Conservation (phyloP, 2,329 filamentous ascomycete genomes). For the Paecilomyces variotii region DNA sequence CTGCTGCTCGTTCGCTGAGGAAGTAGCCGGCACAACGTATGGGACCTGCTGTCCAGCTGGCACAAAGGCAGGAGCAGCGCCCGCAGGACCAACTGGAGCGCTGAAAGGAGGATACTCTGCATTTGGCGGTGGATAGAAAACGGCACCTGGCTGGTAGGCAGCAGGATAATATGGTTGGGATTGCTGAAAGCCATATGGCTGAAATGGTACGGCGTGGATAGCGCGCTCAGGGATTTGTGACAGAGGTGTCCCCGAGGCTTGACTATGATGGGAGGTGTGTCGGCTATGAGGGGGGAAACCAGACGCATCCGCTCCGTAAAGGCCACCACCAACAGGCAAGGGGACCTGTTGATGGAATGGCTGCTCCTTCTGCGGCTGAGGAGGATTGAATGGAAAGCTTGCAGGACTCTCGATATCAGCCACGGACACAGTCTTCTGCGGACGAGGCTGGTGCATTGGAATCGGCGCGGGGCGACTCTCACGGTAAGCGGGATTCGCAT, state of each 20-base stretch:
- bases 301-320: conserved; percentile 41
- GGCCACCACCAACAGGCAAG: conserved; percentile 56
- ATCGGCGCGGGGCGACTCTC: conserved; percentile 54
- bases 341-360: conserved; percentile 96
- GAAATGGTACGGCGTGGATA: conserved; percentile 84
- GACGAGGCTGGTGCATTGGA: conserved; percentile 88
- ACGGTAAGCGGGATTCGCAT: conserved; percentile 49
- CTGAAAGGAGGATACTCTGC: conserved; percentile 35
- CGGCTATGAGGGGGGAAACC: conserved; percentile 55
- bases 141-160: conserved; percentile 51
- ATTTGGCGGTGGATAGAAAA: conserved; percentile 58
- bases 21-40: conserved; percentile 23
- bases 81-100: conserved; percentile 38
- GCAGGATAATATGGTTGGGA: conserved; percentile 50
- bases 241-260: conserved; percentile 69
- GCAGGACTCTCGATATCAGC: conserved; percentile 84
- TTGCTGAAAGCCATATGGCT: conserved; percentile 60
- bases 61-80: conserved; percentile 50
- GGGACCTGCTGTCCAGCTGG: conserved; percentile 45
- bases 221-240: conserved; percentile 90
- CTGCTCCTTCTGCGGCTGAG: conserved; percentile 63
- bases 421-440: conserved; percentile 89
- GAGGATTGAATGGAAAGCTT: conserved; percentile 50
- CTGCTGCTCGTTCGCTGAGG: conserved; percentile 26
- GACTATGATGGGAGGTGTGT: conserved; percentile 61